A percentile compares a stretch with the other conserved stretches of the same genome.
These are phyloP conservation scores for Mycena belliarum DNA, from an alignment of 768 basidiomycete species.

Conservation along the genomic window DNA sequence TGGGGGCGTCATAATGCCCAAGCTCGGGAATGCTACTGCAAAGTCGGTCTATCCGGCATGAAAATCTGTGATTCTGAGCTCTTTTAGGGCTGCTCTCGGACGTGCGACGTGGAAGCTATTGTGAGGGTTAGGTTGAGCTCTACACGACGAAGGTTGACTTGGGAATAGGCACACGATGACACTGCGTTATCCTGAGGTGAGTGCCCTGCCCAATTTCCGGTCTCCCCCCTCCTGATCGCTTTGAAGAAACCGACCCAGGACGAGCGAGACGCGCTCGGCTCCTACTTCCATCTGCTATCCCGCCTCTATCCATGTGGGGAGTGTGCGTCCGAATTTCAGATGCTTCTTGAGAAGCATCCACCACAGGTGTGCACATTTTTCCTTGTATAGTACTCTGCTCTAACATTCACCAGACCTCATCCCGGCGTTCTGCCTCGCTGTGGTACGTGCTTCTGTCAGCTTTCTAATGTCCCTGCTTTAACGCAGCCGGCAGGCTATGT, in stretches of 20 bases:
- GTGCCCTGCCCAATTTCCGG: background rate
- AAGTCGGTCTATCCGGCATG: constrained; percentile 57
- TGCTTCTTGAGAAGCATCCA: constrained; percentile 76
- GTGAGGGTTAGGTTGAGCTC: constrained; percentile 40
- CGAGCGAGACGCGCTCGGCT: constrained; percentile 78
- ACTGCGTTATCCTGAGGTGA: constrained; percentile 11
- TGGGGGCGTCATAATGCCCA: constrained; percentile 88
- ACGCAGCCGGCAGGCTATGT: constrained; percentile 63
- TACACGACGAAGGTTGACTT: background rate
- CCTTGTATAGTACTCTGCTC: background rate
- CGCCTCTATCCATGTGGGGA: constrained; percentile 96
- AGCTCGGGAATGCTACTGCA: constrained; percentile 86
- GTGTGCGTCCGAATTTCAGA: constrained; percentile 89
- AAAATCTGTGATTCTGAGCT: constrained; percentile 3
- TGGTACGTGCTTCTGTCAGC: constrained; percentile 50
- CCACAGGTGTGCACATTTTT: constrained; percentile 64
- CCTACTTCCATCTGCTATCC: constrained; percentile 84
- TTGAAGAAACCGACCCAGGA: constrained; percentile 85
- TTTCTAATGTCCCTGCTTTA: background rate
- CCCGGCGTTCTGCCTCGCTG: constrained; percentile 75
- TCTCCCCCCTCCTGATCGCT: no score
- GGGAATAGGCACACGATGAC: constrained; percentile 20
- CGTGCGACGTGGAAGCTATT: constrained; percentile 89
- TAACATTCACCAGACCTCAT: constrained; percentile 63
- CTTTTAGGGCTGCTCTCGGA: constrained; percentile 80